Conservation (phyloP, 305 asterid genomes). For the Salvia sclarea region DNA sequence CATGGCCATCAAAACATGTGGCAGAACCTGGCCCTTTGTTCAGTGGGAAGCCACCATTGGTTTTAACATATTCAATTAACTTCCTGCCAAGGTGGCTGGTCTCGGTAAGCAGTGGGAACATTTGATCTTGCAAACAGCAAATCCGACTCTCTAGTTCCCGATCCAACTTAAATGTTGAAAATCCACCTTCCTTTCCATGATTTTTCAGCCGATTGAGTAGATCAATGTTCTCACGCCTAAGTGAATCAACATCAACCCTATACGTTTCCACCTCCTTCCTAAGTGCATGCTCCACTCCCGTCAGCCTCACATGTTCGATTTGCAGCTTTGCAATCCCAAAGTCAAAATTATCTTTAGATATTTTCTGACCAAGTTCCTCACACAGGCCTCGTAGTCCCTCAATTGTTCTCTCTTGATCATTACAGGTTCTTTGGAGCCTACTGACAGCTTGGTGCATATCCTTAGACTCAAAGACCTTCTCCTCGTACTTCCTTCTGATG, state of each 20-base stretch:
- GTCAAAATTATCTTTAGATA: conserved; percentile 46
- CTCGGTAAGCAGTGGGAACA: conserved; percentile 63
- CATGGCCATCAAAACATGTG: conserved; percentile 54
- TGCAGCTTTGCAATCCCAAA: conserved; percentile 64
- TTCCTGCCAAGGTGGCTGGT: conserved; percentile 73
- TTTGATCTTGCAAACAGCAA: conserved; percentile 71
- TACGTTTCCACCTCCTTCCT: conserved; percentile 60
- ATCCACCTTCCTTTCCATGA: conserved; percentile 58
- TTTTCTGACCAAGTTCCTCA: conserved; percentile 70
- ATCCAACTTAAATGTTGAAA: conserved; percentile 78
- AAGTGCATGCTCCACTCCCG: conserved; percentile 47
- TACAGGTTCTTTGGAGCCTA: conserved; percentile 80
- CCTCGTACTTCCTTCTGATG: conserved; percentile 64
- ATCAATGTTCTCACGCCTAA: conserved; percentile 78
- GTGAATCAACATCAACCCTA: conserved; percentile 70
- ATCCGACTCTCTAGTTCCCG: conserved; percentile 71
- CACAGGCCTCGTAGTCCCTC: conserved; percentile 78
- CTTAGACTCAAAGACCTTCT: conserved; percentile 78
- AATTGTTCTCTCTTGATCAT: conserved; percentile 87
- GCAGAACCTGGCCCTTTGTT: conserved; percentile 39
- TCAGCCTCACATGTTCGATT: conserved; percentile 64
- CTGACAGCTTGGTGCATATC: conserved; percentile 77
- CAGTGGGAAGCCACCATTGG: conserved; percentile 37
- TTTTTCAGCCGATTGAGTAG: conserved; percentile 72
- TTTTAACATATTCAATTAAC: conserved; percentile 63